phyloP scores from a whole-genome alignment of 139 green algal genomes.

The Bryopsis sp. region DNA sequence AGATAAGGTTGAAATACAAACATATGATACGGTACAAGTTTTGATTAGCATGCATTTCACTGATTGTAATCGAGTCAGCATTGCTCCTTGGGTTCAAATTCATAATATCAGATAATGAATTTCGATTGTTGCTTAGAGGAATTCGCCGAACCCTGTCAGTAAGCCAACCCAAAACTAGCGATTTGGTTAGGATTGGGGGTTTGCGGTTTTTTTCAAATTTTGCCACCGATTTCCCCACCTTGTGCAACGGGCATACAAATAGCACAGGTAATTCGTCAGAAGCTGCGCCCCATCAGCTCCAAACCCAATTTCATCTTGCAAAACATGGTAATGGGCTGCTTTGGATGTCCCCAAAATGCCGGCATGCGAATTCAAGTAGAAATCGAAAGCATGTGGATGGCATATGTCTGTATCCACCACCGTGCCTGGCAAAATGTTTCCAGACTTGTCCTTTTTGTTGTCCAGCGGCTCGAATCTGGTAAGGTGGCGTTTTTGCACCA shows the following conservation, averaged over 20 bases:
- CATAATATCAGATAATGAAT: no score
- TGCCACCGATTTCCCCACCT: conserved; percentile 28
- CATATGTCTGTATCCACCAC: conserved; percentile 59
- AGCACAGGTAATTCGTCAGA: conserved; percentile 67
- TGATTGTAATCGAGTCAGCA: no score
- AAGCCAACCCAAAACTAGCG: no score
- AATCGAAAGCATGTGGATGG: conserved; percentile 59
- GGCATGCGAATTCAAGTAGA: conserved; percentile 80
- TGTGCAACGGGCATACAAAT: conserved; percentile 62
- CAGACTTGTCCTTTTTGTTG: conserved; percentile 21
- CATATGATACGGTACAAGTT: no score
- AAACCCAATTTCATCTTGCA: conserved; percentile 62
- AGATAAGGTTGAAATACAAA: no score
- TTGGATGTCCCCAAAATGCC: conserved; percentile 46
- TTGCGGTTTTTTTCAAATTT: no score
- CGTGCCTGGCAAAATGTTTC: conserved; percentile 54
- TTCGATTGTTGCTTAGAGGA: no score
- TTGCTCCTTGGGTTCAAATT: no score
- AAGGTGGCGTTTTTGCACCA: conserved; percentile 71
- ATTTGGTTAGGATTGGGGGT: no score
- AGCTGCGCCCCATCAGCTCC: conserved; percentile 44
- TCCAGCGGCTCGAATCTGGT: conserved; percentile 43
- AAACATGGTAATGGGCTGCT: conserved; percentile 47
- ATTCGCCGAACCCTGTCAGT: no score
- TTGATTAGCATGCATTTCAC: no score